Evolutionary conservation across 2,329 filamentous ascomycete species (phyloP).

Genomic region (Bipolaris bicolor): DNA sequence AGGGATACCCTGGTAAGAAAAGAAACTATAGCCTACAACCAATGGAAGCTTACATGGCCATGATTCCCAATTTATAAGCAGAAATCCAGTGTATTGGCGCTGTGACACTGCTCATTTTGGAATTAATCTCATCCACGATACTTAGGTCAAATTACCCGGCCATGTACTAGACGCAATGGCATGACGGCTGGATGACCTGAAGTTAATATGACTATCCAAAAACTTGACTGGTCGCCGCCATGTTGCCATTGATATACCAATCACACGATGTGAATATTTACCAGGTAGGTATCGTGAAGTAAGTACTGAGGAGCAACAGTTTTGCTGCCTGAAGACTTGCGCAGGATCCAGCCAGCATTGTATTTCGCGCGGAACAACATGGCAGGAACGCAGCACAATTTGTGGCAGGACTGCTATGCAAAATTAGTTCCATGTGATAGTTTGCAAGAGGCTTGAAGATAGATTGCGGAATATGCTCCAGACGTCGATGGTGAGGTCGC

Average conservation of each 20-base stretch:
- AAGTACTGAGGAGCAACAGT: background rate
- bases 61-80: background rate
- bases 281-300: background rate
- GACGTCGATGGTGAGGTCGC: background rate
- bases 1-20: background rate
- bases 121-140: background rate
- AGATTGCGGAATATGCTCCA: background rate
- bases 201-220: background rate
- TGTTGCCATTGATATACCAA: background rate
- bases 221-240: background rate
- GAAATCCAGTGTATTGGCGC: no score
- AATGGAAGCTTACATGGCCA: background rate
- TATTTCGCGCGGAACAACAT: no score
- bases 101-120: background rate
- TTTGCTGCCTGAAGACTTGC: background rate
- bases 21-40: background rate
- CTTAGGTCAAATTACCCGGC: background rate
- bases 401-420: background rate
- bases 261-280: background rate
- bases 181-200: background rate
- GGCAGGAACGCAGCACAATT: no score
- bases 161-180: background rate
- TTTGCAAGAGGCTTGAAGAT: background rate
- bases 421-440: background rate
- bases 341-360: background rate